These are phyloP conservation scores for Lactarius vividus DNA, from an alignment of 768 basidiomycete species.

Conservation along the genomic window DNA sequence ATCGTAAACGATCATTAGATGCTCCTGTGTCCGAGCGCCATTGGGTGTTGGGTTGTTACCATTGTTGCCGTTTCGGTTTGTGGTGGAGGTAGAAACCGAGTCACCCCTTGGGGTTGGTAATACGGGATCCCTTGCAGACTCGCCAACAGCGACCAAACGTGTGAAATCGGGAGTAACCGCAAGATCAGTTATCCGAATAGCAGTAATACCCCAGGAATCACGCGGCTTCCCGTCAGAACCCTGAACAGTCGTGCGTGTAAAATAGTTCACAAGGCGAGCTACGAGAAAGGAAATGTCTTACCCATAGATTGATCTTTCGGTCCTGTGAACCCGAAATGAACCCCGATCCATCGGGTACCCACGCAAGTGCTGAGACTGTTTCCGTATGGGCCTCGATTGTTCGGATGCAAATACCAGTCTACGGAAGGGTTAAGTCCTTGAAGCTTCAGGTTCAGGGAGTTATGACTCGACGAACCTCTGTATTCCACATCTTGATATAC, in stretches of 20 bases:
- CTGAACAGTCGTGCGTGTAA: slow-evolving; percentile 40
- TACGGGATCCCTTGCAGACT: slow-evolving; percentile 43
- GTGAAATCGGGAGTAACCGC: slow-evolving; percentile 82
- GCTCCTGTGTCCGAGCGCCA: slow-evolving; percentile 42
- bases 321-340: slow-evolving; percentile 91
- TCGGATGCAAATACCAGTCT: slow-evolving; percentile 75
- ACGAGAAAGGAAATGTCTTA: slow-evolving; percentile 37
- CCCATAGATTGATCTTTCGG: slow-evolving; percentile 81
- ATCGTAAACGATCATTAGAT: slow-evolving; percentile 77
- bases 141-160: slow-evolving; percentile 80
- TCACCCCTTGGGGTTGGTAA: slow-evolving; percentile 23
- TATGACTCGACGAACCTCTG: slow-evolving; percentile 53
- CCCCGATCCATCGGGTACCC: slow-evolving; percentile 85
- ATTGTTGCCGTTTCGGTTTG: slow-evolving; percentile 32
- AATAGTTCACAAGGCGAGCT: slow-evolving; percentile 19
- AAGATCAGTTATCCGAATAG: slow-evolving; percentile 84
- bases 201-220: slow-evolving; percentile 64
- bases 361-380: slow-evolving; percentile 80
- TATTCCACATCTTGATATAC: slow-evolving; percentile 85
- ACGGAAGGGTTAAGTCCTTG: slow-evolving; percentile 15
- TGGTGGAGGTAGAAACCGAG: slow-evolving; percentile 28
- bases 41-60: slow-evolving; percentile 32
- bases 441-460: slow-evolving; percentile 18
- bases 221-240: slow-evolving; percentile 68
- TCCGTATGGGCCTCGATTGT: slow-evolving; percentile 72